Evolutionary conservation across 2,329 filamentous ascomycete species (phyloP), one percentile per base, ranked within the genome.

Genomic region (Nemania abortiva): DNA sequence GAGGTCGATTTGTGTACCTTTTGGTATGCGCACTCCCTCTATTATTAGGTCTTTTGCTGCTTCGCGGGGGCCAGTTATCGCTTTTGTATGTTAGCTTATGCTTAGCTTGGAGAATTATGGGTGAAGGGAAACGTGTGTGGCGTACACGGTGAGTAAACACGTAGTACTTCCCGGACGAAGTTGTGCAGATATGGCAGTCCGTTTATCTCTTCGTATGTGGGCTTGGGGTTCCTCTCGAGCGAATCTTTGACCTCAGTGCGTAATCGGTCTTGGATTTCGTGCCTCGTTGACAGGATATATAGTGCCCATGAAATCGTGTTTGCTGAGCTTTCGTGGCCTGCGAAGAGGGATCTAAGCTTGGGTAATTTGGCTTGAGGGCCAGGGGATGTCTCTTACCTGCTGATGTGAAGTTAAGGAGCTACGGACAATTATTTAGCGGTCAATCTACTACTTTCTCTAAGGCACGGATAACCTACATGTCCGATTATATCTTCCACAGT

Each of bases 251-350:
- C 75, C 70, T 82, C 81, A 39, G 54, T 70, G 6, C 80, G 78
- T 5, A 82, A 69, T 1, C 66, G 72, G 11, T 74, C 70, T 64
- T 82, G 79, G 9, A 83, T 74, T 7, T 74, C 60, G 3, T 76
- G 79, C 24, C 75, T 64, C 0, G 72, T 79, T 0, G 79, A 76
- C 6, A 83, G 70, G 24, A 73, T 66, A 54, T 80, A 79, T 1
- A 76, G 61, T 2, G 76, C 74, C 80, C 80, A 83, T 7, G 78
- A 70, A 3, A 82, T 42, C 3, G 74, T 74, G 6, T 71, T 74
- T 0, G 80, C 78, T 0, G 78, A 77, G 9, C 75, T 81, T 56
- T 82, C 81, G 60, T 82, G 80, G 1, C 81, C 76, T 74, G 45
- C 22, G 22, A 59, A 10, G 47, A 59, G 29, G 1, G n/a, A 53